Evolutionary conservation across 2,329 filamentous ascomycete species (phyloP).

Genomic region (Myriosclerotinia duriaeana): DNA sequence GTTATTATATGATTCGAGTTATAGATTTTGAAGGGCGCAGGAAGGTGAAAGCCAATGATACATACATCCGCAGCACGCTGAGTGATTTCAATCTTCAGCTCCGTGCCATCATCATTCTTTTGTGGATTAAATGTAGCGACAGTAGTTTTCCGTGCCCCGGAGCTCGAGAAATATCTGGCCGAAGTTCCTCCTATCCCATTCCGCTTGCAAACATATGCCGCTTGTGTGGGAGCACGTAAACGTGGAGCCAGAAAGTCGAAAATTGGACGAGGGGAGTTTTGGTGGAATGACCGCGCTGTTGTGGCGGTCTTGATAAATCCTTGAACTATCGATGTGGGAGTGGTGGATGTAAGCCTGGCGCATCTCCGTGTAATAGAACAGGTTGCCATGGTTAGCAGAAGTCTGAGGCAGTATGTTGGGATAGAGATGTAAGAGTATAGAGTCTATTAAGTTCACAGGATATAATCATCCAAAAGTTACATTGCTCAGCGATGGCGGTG

Average conservation of each 20-base stretch:
- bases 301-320: slow-evolving; percentile 34
- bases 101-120: slow-evolving; percentile 78
- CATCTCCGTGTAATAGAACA: slow-evolving; percentile 33
- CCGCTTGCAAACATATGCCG: background rate
- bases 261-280: slow-evolving; percentile 31
- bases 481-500: slow-evolving; percentile 5
- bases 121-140: slow-evolving; percentile 66
- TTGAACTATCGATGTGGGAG: slow-evolving; percentile 32
- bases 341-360: slow-evolving; percentile 27
- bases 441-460: background rate
- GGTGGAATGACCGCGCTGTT: slow-evolving; percentile 35
- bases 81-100: slow-evolving; percentile 81
- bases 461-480: slow-evolving; percentile 12
- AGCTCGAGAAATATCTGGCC: slow-evolving; percentile 30
- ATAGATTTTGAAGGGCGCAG: background rate
- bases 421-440: background rate
- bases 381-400: slow-evolving; percentile 32
- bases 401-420: background rate
- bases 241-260: slow-evolving; percentile 38
- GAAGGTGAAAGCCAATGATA: slow-evolving; percentile 29
- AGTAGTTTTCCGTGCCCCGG: slow-evolving; percentile 3
- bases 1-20: background rate
- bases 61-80: slow-evolving; percentile 74
- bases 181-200: background rate
- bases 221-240: slow-evolving; percentile 14